These are phyloP conservation scores for Yamadazyma kanchanaburiensis DNA, from an alignment of 1,139 yeast genomes.

Conservation along the genomic window DNA sequence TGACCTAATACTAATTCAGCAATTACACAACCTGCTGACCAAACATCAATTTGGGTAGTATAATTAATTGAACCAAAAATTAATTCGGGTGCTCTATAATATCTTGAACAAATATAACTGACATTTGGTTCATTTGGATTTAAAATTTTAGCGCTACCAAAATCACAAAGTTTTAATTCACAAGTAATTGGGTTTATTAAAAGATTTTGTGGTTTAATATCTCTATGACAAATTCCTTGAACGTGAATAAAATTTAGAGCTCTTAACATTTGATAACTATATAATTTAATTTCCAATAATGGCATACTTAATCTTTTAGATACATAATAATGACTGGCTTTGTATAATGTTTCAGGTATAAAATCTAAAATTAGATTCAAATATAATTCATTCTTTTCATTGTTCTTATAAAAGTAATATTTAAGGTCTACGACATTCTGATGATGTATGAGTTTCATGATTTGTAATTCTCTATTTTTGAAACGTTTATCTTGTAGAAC, in stretches of 20 bases:
- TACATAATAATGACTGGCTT: constrained; percentile 81
- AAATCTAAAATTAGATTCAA: constrained; percentile 85
- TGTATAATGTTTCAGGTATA: constrained; percentile 92
- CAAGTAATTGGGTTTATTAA: constrained; percentile 69
- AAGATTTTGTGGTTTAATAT: constrained; percentile 77
- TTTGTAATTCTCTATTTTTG: constrained; percentile 94
- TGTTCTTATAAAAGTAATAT: constrained; percentile 84
- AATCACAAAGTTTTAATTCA: constrained; percentile 71
- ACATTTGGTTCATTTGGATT: constrained; percentile 75
- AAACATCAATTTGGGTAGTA: constrained; percentile 94
- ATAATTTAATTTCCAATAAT: constrained; percentile 78
- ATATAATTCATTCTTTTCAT: constrained; percentile 76
- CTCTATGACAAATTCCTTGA: constrained; percentile 91
- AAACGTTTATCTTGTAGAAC: constrained; percentile 93
- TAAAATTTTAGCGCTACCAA: constrained; percentile 76
- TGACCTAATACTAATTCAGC: constrained; percentile 94
- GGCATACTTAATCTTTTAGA: constrained; percentile 84
- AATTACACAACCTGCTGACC: constrained; percentile 99
- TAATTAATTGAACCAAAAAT: constrained; percentile 89
- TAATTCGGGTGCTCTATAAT: constrained; percentile 82
- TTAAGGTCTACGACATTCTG: constrained; percentile 84
- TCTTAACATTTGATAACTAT: constrained; percentile 87
- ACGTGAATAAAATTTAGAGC: constrained; percentile 91
- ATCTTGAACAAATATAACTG: constrained; percentile 75
- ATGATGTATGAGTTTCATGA: constrained; percentile 87